phyloP scores from a whole-genome alignment of 495 filamentous ascomycete species.

The Clavariopsis aquatica region DNA sequence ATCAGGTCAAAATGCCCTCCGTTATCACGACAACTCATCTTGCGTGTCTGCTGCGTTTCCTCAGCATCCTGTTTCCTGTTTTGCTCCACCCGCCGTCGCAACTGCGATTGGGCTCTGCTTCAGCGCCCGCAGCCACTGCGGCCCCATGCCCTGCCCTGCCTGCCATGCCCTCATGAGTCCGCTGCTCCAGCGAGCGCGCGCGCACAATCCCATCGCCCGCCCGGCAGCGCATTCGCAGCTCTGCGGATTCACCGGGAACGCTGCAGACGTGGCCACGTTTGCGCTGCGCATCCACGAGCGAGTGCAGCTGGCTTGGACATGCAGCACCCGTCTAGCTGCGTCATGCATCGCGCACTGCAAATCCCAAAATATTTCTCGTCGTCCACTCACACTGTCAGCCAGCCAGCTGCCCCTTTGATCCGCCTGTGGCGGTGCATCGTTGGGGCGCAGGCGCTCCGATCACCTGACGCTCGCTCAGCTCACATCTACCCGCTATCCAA shows the following conservation, averaged over 20 bases:
- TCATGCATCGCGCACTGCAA: constrained; percentile 23
- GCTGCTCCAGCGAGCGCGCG: constrained; percentile 14
- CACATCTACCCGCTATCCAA: neutral
- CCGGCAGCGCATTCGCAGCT: constrained; percentile 24
- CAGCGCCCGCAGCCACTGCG: neutral
- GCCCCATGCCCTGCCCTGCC: neutral
- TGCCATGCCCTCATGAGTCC: constrained; percentile 20
- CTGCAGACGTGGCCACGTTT: constrained; percentile 37
- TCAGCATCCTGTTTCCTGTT: constrained; percentile 5
- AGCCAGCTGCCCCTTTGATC: neutral
- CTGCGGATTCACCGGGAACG: constrained; percentile 30
- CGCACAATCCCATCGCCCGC: constrained; percentile 28
- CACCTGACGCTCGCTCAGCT: neutral
- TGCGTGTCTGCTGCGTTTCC: constrained; percentile 21
- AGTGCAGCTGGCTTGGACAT: constrained; percentile 27
- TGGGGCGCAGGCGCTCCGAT: constrained; percentile 15
- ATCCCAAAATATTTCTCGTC: constrained; percentile 20
- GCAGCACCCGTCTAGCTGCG: constrained; percentile 28
- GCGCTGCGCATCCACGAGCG: constrained; percentile 23
- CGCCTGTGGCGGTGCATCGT: constrained; percentile 26
- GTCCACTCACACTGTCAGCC: constrained; percentile 6
- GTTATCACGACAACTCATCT: constrained; percentile 36
- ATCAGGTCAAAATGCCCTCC: constrained; percentile 14
- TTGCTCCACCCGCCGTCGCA: constrained; percentile 22
- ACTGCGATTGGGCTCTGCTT: constrained; percentile 10